Base-by-base conservation (phyloP, 208 protist genomes). In the Zelonia costaricensis region DNA sequence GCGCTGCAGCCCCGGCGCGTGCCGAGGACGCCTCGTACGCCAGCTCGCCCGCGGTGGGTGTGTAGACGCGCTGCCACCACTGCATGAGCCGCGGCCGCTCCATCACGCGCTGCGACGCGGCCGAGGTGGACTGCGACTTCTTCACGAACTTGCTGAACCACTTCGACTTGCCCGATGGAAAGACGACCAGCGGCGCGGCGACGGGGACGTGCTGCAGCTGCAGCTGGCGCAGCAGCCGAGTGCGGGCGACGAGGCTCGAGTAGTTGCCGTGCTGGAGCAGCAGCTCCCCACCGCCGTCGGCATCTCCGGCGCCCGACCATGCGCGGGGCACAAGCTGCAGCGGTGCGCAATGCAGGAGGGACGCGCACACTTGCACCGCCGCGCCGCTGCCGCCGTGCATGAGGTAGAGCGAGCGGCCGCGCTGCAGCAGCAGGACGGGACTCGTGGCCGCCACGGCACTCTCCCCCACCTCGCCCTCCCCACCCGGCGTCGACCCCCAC, bases 401-500 rank as follows among this genome's bases (percentile, higher is more conserved):
- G 4, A 75, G 60, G 58, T 73, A 73, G 20, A 76, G 63, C 1
- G 35, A 30, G 22, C 69, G 46, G 16, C 63, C 61, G 16, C 75
- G 75, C 42, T 81, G 75, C 18, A 81, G 38, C 20, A 76, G 55
- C 35, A 81, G 36, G 9, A 81, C 57, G 22, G 75, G 64, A n/a
- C 45, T 44, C 20, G 46, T 33, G n/a, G 57, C 43, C n/a, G 61
- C 60, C 13, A 48, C 18, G 3, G 35, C 33, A 15, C 13, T 43
- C 4, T 28, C 39, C 49, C 46, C 15, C 25, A 28, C 47, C n/a
- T 35, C 57, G 15, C 16, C 35, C 0, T 40, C 35, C 16, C 22
- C 61, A 43, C 23, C n/a, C n/a, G n/a, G n/a, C n/a, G n/a, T n/a
- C 28, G 23, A 12, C 44, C 28, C 49, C 70, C 60, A 62, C 20